Conservation (phyloP, 805 yeast genomes). For the Candida berthetii region DNA sequence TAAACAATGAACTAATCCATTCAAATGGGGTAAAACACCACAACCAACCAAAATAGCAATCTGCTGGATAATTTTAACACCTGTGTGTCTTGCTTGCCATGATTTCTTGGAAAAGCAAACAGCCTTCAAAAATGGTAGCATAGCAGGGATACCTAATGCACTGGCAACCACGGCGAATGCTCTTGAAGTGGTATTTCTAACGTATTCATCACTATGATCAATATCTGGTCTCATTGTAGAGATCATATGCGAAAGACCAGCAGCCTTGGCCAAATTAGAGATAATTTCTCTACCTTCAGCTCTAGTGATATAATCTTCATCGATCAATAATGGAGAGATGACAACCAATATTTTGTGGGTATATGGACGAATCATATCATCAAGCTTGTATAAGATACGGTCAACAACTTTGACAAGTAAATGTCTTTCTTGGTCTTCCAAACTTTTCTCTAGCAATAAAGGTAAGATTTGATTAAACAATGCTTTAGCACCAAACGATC, state of each 20-base stretch:
- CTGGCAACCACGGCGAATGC: slow-evolving; percentile 81
- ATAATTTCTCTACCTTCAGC: slow-evolving; percentile 76
- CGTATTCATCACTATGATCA: slow-evolving; percentile 75
- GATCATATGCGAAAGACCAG: slow-evolving; percentile 79
- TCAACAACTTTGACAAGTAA: slow-evolving; percentile 71
- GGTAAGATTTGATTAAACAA: slow-evolving; percentile 74
- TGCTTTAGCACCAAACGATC: slow-evolving; percentile 59
- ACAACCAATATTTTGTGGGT: slow-evolving; percentile 69
- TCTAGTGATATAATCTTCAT: slow-evolving; percentile 71
- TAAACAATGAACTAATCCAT: slow-evolving; percentile 58
- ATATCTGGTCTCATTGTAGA: slow-evolving; percentile 75
- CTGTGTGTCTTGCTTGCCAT: slow-evolving; percentile 83
- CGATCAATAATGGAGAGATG: slow-evolving; percentile 72
- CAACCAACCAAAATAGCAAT: slow-evolving; percentile 63
- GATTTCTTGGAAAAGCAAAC: slow-evolving; percentile 70
- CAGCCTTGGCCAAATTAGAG: slow-evolving; percentile 68
- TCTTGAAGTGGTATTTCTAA: slow-evolving; percentile 69
- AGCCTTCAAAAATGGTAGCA: slow-evolving; percentile 78
- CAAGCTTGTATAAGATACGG: slow-evolving; percentile 60
- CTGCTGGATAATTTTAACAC: slow-evolving; percentile 71
- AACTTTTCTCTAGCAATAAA: slow-evolving; percentile 57
- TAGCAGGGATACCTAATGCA: slow-evolving; percentile 63
- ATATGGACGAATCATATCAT: slow-evolving; percentile 61
- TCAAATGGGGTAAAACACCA: slow-evolving; percentile 68
- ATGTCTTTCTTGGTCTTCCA: slow-evolving; percentile 83